Base-by-base conservation (phyloP, 179 eudicot genomes). In the Patellifolia procumbens region DNA sequence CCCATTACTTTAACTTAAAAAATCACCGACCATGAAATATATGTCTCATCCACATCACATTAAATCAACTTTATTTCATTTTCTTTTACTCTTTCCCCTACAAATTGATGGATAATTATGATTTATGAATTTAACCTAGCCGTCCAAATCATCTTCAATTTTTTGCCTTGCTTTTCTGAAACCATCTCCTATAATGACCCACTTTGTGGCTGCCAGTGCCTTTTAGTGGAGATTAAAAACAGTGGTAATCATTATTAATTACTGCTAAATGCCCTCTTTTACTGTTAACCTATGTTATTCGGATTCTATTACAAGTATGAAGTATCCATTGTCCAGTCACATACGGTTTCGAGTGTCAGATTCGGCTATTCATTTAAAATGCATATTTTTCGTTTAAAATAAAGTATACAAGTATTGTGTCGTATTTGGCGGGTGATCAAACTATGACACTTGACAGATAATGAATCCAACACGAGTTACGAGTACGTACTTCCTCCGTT, bases 11-110 rank as follows among this genome's bases (percentile, higher is more conserved):
- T 74, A 45, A 58, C 68, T 79, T 58, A 67, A 46, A 16, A 58
- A 79, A 48, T 74, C 70, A 68, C 78, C 82, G 82, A 67, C 82
- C 82, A 67, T 74, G 35, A 22, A 22, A 63, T 19, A 43, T 17
- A 74, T 35, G 82, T 79, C 74, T 68, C 19, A 67, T 59, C 77
- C 28, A 53, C 22, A 73, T 78, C 77, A 65, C 78, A 11, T 64
- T 31, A 34, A 66, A 4, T 69, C 58, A 69, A 48, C 42, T 11
- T 48, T 68, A 45, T 46, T 2, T 49, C 11, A 10, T 45, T 46
- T 19, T 39, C 35, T 46, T 49, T 5, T 3, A 7, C 19, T n/a
- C 3, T 61, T 31, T 28, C 5, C 32, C 68, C 45, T 59, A 29
- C 58, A 62, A 61, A 9, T 42, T 61, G 69, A 74, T 31, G 42